Percentiles rank a stretch among this genome's conserved stretches.
Evolutionary conservation across 2,329 filamentous ascomycete genomes (phyloP).

Genomic region (Microcyclospora tardicrescens): DNA sequence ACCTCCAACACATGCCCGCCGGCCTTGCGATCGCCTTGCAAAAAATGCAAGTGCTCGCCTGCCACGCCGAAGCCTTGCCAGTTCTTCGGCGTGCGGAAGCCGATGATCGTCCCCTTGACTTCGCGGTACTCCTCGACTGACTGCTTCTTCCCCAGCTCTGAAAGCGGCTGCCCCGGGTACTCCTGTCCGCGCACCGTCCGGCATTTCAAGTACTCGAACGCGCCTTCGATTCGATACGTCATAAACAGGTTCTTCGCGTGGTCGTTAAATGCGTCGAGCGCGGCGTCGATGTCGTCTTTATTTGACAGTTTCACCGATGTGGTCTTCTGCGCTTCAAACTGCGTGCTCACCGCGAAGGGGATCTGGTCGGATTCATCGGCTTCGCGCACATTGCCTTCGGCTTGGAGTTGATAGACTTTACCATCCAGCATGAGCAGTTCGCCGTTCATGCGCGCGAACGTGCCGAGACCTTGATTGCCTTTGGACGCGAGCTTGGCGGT

Average conservation of each 20-base stretch:
- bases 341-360: constrained; percentile 27
- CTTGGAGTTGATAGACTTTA: constrained; percentile 29
- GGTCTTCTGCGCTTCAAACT: constrained; percentile 20
- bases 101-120: constrained; percentile 29
- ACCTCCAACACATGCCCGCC: constrained; percentile 32
- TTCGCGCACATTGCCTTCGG: constrained; percentile 23
- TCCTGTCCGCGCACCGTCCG: constrained; percentile 21
- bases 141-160: constrained; percentile 29
- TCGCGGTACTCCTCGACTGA: constrained; percentile 25
- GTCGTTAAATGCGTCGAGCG: constrained; percentile 15
- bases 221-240: constrained; percentile 21
- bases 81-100: constrained; percentile 28
- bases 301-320: constrained; percentile 9
- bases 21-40: constrained; percentile 22
- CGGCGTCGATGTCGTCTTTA: constrained; percentile 17
- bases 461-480: constrained; percentile 39
- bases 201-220: constrained; percentile 20
- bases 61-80: constrained; percentile 30
- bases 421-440: constrained; percentile 32
- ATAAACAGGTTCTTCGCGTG: constrained; percentile 22
- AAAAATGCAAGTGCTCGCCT: constrained; percentile 32
- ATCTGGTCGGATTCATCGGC: constrained; percentile 25
- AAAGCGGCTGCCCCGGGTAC: constrained; percentile 20
- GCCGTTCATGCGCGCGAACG: constrained; percentile 32
- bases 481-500: constrained; percentile 33